phyloP scores from a whole-genome alignment of 2,329 filamentous ascomycete species.

The Trichoderma arundinaceum region DNA sequence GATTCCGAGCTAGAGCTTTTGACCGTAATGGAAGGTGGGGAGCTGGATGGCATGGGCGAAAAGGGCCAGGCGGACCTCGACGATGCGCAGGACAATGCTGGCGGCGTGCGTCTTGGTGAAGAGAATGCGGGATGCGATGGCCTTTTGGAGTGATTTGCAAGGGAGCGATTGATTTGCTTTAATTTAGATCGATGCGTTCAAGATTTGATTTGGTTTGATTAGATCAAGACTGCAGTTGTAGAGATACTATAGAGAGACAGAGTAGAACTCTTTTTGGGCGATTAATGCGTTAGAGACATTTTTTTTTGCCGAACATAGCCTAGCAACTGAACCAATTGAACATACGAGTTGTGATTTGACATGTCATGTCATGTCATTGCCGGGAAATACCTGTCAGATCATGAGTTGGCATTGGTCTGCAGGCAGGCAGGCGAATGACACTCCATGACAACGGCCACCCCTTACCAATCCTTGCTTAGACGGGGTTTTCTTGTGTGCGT shows the following conservation, averaged over 20 bases:
- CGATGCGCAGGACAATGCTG: conserved; percentile 62
- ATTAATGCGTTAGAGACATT: not conserved
- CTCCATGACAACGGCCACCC: too few species aligned
- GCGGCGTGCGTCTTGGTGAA: conserved; percentile 47
- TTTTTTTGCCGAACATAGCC: not conserved
- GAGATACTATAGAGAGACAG: not conserved
- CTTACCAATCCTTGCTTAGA: too few species aligned
- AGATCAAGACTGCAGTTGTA: not conserved
- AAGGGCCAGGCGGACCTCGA: conserved; percentile 62
- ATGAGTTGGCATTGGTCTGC: not conserved
- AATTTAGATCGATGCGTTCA: not conserved
- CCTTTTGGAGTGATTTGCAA: conserved; percentile 33
- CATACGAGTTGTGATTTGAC: not conserved
- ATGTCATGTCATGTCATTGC: too few species aligned
- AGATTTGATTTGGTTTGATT: not conserved
- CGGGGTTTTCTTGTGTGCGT: too few species aligned
- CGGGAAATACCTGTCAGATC: too few species aligned
- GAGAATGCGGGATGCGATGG: conserved; percentile 4
- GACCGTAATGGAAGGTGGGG: conserved; percentile 61
- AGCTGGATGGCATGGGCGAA: conserved; percentile 62
- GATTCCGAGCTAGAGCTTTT: conserved; percentile 60
- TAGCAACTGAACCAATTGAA: not conserved
- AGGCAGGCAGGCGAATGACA: not conserved
- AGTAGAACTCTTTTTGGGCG: not conserved
- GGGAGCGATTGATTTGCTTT: not conserved